Base-by-base conservation (phyloP, 805 yeast genomes). In the Candida dendrica region DNA sequence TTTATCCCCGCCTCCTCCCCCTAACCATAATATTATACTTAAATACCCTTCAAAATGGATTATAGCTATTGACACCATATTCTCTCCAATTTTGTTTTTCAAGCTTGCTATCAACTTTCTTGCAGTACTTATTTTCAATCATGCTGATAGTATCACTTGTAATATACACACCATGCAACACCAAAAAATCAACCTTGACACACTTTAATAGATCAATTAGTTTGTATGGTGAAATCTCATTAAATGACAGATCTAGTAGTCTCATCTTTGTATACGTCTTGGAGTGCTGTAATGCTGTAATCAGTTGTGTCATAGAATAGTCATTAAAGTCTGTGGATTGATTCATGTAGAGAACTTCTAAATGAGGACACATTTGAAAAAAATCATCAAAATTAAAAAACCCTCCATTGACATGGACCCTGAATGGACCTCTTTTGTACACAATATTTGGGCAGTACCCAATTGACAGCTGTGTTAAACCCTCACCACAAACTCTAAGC, bases 301-400 rank as follows among this genome's bases (percentile, higher is more conserved):
- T 38, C 19, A 56, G 30, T 27, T 51, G 44, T 1, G 32, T 39
- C 13, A 56, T 33, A 7, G 59, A 40, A 38, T 42, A 47, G 40
- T 55, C 59, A 20, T 48, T 47, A 15, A 56, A 50, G 19, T 50
- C 54, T 6, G 51, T 44, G 0, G 59, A 42, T 34, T 56, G 58
- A 15, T 53, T 52, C 37, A 56, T 8, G 17, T 47, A 47, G 3
- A 55, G 20, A 1, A 46, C 47, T 16, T 47, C 46, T 14, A 56
- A 34, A 4, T 31, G 13, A 19, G 55, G 56, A 26, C 50, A 45
- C 6, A 42, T 29, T n/a, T 35, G 17, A 4, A 49, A 35, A 20
- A 56, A 44, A 6, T 49, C 52, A 2, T 47, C 47, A 41, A 53
- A 52, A 3, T 51, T 39, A 30, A 56, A 53, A 14, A 47, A 46